Conservation (phyloP, 2,329 filamentous ascomycete genomes). For the Xylogone sp. region DNA sequence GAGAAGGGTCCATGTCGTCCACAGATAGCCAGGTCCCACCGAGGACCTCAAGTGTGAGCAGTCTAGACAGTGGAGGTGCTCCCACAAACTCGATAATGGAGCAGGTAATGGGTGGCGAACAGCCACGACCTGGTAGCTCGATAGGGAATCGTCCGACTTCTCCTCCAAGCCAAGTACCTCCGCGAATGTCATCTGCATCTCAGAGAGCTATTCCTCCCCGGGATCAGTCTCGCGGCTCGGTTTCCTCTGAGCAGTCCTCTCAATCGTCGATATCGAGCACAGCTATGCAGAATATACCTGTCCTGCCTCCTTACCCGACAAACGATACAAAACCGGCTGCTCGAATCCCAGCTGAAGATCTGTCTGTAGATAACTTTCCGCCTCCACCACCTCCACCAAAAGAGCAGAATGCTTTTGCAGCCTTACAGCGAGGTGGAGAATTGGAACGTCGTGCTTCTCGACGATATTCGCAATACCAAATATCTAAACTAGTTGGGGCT, state of each 20-base stretch:
- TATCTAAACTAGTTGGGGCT: slow-evolving; percentile 85
- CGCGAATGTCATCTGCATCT: slow-evolving; percentile 35
- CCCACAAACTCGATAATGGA: slow-evolving; percentile 56
- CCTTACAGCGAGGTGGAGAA: slow-evolving; percentile 86
- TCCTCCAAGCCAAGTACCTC: slow-evolving; percentile 29
- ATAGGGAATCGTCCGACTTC: slow-evolving; percentile 36
- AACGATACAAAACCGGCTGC: slow-evolving; percentile 41
- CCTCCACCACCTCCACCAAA: slow-evolving; percentile 77
- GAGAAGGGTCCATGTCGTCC: slow-evolving; percentile 35
- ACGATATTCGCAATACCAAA: slow-evolving; percentile 94
- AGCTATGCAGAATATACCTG: slow-evolving; percentile 72
- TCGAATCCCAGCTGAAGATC: slow-evolving; percentile 36
- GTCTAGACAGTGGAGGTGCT: slow-evolving; percentile 52
- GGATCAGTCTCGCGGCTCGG: slow-evolving; percentile 48
- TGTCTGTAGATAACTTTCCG: slow-evolving; percentile 51
- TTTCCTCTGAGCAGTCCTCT: slow-evolving; percentile 59
- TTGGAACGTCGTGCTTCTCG: slow-evolving; percentile 88
- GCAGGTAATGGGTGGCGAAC: slow-evolving; percentile 38
- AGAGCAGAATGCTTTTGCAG: slow-evolving; percentile 84
- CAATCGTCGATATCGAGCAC: slow-evolving; percentile 69
- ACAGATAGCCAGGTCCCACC: slow-evolving; percentile 19
- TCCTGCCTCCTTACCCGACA: slow-evolving; percentile 67
- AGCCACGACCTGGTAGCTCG: too few species aligned
- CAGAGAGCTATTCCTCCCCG: slow-evolving; percentile 31
- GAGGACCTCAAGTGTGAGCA: slow-evolving; percentile 53